These are phyloP conservation scores for Colletotrichum filicis DNA, from an alignment of 2,329 filamentous ascomycete species.

Conservation along the genomic window DNA sequence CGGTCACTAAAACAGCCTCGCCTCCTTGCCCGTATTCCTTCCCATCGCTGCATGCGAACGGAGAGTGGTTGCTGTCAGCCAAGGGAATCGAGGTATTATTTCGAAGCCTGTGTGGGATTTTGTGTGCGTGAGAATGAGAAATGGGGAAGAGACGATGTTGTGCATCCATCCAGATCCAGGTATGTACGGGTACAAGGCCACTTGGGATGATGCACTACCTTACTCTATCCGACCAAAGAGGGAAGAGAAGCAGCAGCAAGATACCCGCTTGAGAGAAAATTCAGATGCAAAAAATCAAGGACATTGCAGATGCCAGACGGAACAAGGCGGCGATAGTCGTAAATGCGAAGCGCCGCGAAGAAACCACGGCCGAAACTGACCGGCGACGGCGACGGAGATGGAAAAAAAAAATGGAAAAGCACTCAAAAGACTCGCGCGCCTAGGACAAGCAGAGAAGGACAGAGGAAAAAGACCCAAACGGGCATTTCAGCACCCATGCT, in stretches of 20 bases:
- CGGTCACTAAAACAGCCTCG: constrained; percentile 26
- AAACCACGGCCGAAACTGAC: constrained; percentile 23
- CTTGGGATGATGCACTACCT: constrained; percentile 3
- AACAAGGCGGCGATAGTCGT: constrained; percentile 26
- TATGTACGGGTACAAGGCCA: constrained; percentile 1
- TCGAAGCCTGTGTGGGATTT: not conserved
- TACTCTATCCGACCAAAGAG: not conserved
- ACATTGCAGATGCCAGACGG: not conserved
- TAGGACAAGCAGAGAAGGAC: not conserved
- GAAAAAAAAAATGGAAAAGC: not conserved
- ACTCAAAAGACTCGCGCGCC: not conserved
- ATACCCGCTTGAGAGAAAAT: constrained; percentile 8
- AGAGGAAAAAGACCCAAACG: constrained; percentile 2
- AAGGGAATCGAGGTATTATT: constrained; percentile 19
- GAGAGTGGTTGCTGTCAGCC: constrained; percentile 15
- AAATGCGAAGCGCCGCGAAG: constrained; percentile 25
- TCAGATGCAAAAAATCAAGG: not conserved
- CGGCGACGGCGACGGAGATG: constrained; percentile 5
- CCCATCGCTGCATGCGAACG: constrained; percentile 9
- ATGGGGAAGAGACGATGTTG: not conserved
- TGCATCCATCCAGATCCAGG: not conserved
- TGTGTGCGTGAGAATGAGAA: not conserved
- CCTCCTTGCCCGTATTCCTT: constrained; percentile 11
- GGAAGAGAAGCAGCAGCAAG: not conserved
- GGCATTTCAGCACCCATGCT: constrained; percentile 14